Evolutionary conservation across 2,329 filamentous ascomycete genomes (phyloP), one percentile per base, ranked within the genome.

Genomic region (Talaromyces piceae): DNA sequence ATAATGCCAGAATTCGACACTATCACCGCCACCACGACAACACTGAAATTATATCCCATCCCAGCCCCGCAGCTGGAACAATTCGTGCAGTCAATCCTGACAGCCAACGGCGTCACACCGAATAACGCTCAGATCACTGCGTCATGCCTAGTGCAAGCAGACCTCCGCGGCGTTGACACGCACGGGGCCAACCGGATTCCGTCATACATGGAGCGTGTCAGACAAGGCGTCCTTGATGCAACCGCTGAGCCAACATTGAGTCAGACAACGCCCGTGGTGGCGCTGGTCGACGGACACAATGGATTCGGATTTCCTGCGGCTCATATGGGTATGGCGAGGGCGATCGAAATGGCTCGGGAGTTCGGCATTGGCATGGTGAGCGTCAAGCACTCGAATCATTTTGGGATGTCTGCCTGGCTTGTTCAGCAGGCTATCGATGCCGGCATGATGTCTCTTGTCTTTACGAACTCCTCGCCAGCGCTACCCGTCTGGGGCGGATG

Each of bases 331-430:
- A 91, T 91, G 82, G 65, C 67, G 1, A 75, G 76, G 0, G 87
- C 87, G 0, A 81, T 90, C 43, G 74, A 79, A 8, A 83, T 86
- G 68, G 87, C 87, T 0, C 68, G 73, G 22, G 83, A 59, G 1
- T 73, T 66, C 59, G 87, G 87, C 11, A 87, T 91, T 56, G 88
- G 87, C 23, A 83, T 93, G 78, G 84, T 85, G 0, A 81, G 79
- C 52, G 75, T 91, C 61, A 86, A 83, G 66, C 84, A 86, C 67
- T 87, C 83, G 37, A 91, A 91, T 60, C 87, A 91, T 66, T 91
- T 87, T 60, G 88, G 88, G 49, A 93, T 93, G 87, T 79, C 79
- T 3, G 87, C 88, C 0, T 91, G 87, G 85, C 63, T 90, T 0
- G 86, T 90, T 9, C 84, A 88, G 64, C 83, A 89, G 67, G 88